Evolutionary conservation across 305 asterid genomes (phyloP), one percentile per base, ranked within the genome.

Genomic region (Solanum chacoense): DNA sequence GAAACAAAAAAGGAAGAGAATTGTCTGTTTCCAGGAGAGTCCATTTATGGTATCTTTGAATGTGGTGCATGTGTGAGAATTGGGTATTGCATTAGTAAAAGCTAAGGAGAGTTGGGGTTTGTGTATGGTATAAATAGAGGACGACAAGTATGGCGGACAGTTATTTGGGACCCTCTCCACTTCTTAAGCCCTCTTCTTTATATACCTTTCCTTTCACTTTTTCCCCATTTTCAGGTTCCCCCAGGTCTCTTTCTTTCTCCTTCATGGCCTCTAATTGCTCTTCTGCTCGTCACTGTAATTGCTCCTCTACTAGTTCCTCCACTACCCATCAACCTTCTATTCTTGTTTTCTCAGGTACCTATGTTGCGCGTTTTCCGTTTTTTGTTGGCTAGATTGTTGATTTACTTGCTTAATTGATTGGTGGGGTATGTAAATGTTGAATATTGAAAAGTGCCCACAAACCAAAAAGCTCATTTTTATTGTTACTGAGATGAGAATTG

Each of bases 301-400:
- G 79, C 88, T 42, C 88, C 89, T 22, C 69, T 84, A 81, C 28
- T 42, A 13, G 13, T 80, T 81, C 71, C 87, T 31, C 42, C 73
- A 83, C 73, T 55, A 32, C 85, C 8, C 76, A 89, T 92, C 95
- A 92, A 85, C 96, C 98, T 2, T 93, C 98, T 87, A 86, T 97
- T 91, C 96, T 95, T 78, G 98, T 95, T 29, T 96, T 96, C 89
- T 96, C 99, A 59, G 99, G 99, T 95, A 88, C 78, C 79, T 38
- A 84, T 40, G 2, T 40, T 42, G 24, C 37, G 9, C 12, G 0
- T 26, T 79, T 38, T 38, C 11, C 85, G 0, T 18, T 28, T 80
- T 80, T 42, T 80, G 71, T 26, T 14, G 37, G 65, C 63, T 4
- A 40, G 36, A 16, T 80, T 80, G 37, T 80, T 7, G 29, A 29